phyloP scores from a whole-genome alignment of 2,329 filamentous ascomycete genomes.

The Myriosclerotinia duriaeana region DNA sequence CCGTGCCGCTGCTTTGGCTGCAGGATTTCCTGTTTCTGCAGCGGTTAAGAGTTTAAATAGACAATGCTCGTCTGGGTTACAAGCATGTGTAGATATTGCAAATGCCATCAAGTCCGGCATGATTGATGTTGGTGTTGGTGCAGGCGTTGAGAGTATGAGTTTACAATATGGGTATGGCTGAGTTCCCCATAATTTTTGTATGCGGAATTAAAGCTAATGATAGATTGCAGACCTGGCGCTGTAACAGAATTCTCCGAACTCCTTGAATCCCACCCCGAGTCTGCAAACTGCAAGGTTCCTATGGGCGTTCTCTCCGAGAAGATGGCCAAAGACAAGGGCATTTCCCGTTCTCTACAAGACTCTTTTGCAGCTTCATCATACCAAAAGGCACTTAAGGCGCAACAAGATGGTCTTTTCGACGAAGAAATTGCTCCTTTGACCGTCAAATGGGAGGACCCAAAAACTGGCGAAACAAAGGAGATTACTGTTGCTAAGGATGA shows the following conservation, averaged over 20 bases:
- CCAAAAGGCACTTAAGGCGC: constrained; percentile 83
- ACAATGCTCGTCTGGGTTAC: constrained; percentile 90
- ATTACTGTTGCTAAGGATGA: constrained; percentile 85
- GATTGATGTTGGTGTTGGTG: constrained; percentile 93
- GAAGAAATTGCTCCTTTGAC: constrained; percentile 86
- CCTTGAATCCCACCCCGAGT: constrained; percentile 75
- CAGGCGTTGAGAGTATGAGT: constrained; percentile 96
- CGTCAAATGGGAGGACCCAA: constrained; percentile 86
- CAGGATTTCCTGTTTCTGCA: constrained; percentile 82
- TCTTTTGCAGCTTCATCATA: constrained; percentile 92
- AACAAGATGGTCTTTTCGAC: constrained; percentile 85
- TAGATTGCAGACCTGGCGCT: constrained; percentile 62
- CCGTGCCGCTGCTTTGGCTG: constrained; percentile 84
- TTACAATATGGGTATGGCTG: constrained; percentile 75
- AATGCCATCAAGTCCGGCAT: constrained; percentile 89
- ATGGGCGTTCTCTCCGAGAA: constrained; percentile 93
- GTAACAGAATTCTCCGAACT: constrained; percentile 91
- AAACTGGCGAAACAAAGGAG: constrained; percentile 80
- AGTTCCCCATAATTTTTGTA: background rate
- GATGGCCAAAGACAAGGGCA: constrained; percentile 83
- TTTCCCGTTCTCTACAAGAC: constrained; percentile 75
- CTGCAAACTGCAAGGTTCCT: constrained; percentile 94
- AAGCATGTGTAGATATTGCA: constrained; percentile 90
- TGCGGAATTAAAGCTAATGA: constrained; percentile 17
- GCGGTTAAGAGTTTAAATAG: constrained; percentile 89